These are phyloP conservation scores for Diaporthe nobilis DNA, from an alignment of 2,329 filamentous ascomycete species.

Conservation along the genomic window DNA sequence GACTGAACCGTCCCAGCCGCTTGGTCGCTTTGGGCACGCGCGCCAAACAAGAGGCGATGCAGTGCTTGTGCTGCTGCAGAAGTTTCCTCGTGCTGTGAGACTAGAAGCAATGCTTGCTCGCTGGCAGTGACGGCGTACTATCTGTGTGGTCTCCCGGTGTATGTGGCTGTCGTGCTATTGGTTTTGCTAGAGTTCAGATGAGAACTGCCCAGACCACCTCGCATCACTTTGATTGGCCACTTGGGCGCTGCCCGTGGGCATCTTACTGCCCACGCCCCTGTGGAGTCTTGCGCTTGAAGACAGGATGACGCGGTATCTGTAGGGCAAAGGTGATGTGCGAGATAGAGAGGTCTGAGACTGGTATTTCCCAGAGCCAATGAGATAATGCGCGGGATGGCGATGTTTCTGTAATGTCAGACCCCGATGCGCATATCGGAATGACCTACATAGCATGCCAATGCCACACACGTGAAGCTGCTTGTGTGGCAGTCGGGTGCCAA, in stretches of 20 bases:
- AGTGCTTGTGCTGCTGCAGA: constrained; percentile 31
- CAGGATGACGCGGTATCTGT: constrained; percentile 33
- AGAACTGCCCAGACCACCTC: constrained; percentile 23
- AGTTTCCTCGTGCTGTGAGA: constrained; percentile 33
- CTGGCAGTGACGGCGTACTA: constrained; percentile 9
- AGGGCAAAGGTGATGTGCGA: constrained; percentile 28
- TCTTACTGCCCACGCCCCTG: constrained; percentile 29
- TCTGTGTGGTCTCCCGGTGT: constrained; percentile 2
- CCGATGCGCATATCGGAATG: constrained; percentile 33
- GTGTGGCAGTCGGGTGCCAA: constrained; percentile 2
- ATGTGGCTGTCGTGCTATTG: constrained; percentile 28
- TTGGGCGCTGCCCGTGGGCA: background rate
- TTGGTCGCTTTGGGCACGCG: background rate
- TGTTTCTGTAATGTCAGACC: constrained; percentile 37
- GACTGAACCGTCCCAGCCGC: constrained; percentile 8
- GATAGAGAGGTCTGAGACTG: constrained; percentile 35
- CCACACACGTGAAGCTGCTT: constrained; percentile 30
- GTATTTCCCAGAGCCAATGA: constrained; percentile 28
- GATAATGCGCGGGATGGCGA: constrained; percentile 16
- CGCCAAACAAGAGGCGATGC: constrained; percentile 24
- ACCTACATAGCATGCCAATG: constrained; percentile 20
- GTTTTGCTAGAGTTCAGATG: constrained; percentile 34
- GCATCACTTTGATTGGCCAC: constrained; percentile 16
- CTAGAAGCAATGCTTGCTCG: constrained; percentile 28
- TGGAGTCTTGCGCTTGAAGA: constrained; percentile 22